Base-by-base conservation (phyloP, 768 basidiomycete species). In the Neoboletus brunneissimus region DNA sequence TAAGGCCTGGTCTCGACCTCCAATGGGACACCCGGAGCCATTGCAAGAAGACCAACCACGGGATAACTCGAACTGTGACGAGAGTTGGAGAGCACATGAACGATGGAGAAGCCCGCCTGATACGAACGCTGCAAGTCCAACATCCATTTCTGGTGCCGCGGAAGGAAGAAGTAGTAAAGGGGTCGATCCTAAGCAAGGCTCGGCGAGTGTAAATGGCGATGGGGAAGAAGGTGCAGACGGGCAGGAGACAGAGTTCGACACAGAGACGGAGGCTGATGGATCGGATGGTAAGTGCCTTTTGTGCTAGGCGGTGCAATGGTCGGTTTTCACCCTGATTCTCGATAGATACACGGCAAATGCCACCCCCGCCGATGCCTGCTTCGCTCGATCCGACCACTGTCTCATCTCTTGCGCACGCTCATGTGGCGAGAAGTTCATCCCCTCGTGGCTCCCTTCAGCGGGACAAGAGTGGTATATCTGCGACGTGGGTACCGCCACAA, bases 361-460 rank as follows among this genome's bases (percentile, higher is more conserved):
- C 82, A 5, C 82, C 81, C 7, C 80, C 81, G 22, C 78, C 78
- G 0, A 73, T 81, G 65, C 80, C 80, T 6, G 75, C 76, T 18
- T 67, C 74, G 12, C 63, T 76, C 25, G 76, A 80, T 55, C 73
- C 76, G 5, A 76, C 77, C 31, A 73, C 74, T 5, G 56, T 74
- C 31, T 69, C 70, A 20, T 70, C 73, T 47, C 66, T 72, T 35
- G 54, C 48, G 12, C 67, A 66, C 37, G 59, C 67, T 10, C 63
- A 53, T 31, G 48, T 48, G 4, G 54, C 23, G 12, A 57, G 63
- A 34, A 55, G 65, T 4, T 25, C 35, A n/a, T 69, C 68, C 22
- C 68, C 68, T 32, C 65, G 59, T 11, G 48, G 52, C 2, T 47
- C 53, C 23, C 34, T 52, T 15, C 66, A 60, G 5, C 29, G 58